Conservation (phyloP, 352 stramenopile genomes). For the Globisporangium uncinulatum region DNA sequence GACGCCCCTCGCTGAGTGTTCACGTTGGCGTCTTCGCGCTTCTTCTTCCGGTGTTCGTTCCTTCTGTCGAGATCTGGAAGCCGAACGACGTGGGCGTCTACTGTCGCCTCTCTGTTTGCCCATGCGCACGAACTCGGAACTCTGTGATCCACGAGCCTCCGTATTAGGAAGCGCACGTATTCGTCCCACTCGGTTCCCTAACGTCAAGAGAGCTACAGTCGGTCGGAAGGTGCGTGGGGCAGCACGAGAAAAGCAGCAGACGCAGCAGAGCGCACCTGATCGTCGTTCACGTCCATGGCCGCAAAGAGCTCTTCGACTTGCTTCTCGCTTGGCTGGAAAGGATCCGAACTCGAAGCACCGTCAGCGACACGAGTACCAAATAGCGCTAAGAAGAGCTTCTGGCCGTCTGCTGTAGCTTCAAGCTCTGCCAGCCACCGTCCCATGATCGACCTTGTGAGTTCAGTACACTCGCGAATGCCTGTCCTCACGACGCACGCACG, state of each 20-base stretch:
- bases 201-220: background rate
- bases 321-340: background rate
- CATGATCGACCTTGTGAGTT: too few species aligned
- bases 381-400: conserved; percentile 33
- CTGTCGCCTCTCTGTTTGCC: too few species aligned
- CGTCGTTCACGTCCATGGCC: conserved; percentile 39
- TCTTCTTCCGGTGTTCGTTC: conserved; percentile 21
- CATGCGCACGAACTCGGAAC: background rate
- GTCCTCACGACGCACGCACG: background rate
- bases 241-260: background rate
- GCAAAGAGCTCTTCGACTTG: conserved; percentile 37
- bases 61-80: conserved; percentile 2
- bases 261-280: conserved; percentile 26
- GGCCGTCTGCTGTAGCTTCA: conserved; percentile 26
- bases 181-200: conserved; percentile 54
- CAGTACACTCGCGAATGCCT: background rate
- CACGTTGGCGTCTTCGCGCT: conserved; percentile 19
- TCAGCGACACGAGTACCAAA: conserved; percentile 1
- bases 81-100: background rate
- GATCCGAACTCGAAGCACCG: too few species aligned
- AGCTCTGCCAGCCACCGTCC: conserved; percentile 21
- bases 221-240: background rate
- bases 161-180: conserved; percentile 43
- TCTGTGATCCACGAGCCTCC: conserved; percentile 4
- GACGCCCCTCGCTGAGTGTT: background rate